phyloP scores from a whole-genome alignment of 495 filamentous ascomycete species.

The Talaromyces trachyspermus region DNA sequence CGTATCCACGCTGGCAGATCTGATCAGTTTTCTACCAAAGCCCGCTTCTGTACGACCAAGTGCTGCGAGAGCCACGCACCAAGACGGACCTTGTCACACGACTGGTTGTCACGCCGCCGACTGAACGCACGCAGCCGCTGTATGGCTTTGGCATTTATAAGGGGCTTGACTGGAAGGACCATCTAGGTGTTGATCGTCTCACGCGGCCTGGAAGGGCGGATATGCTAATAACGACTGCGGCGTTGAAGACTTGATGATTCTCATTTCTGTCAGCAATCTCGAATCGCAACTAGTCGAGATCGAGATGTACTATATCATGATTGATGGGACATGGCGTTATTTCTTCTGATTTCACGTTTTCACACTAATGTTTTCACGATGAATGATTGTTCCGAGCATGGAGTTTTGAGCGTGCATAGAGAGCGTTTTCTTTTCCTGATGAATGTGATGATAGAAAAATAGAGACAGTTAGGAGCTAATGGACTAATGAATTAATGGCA shows the following conservation, averaged over 20 bases:
- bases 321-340: not conserved
- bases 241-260: constrained; percentile 5
- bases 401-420: constrained; percentile 1
- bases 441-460: not conserved
- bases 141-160: constrained; percentile 58
- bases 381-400: not conserved
- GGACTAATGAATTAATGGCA: not conserved
- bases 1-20: constrained; percentile 62
- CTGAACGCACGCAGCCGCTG: constrained; percentile 38
- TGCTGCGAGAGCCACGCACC: constrained; percentile 52
- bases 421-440: not conserved
- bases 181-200: constrained; percentile 58
- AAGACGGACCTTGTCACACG: constrained; percentile 58
- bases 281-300: not conserved
- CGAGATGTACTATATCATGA: not conserved
- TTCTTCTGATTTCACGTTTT: not conserved
- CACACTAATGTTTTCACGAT: not conserved
- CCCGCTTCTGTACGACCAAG: constrained; percentile 57
- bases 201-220: constrained; percentile 37
- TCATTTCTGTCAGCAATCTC: no score
- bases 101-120: constrained; percentile 42
- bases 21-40: constrained; percentile 72
- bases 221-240: constrained; percentile 37
- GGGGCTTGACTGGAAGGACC: constrained; percentile 55
- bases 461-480: not conserved